Conservation (phyloP, 306 rosid genomes). For the Trifolium subterraneum region DNA sequence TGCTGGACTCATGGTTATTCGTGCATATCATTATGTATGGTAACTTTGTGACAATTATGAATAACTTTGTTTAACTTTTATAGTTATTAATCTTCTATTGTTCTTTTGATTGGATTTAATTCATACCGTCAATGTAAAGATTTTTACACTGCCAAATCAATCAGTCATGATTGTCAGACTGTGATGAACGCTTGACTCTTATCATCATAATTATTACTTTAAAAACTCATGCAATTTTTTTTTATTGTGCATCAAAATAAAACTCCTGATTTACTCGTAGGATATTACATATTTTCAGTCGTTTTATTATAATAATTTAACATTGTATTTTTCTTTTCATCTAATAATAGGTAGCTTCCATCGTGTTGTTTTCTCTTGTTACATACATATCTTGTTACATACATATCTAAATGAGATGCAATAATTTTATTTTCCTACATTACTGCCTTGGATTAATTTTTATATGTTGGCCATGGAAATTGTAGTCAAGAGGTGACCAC, state of each 20-base stretch:
- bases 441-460: not conserved
- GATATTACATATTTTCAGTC: constrained; percentile 18
- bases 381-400: constrained; percentile 39
- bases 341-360: not conserved
- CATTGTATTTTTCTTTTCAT: constrained; percentile 22
- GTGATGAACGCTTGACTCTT: not conserved
- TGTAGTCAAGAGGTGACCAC: constrained; percentile 91
- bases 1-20: constrained; percentile 99
- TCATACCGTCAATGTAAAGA: not conserved
- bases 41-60: constrained; percentile 27
- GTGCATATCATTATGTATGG: constrained; percentile 89
- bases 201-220: not conserved
- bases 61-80: constrained; percentile 25
- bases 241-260: not conserved
- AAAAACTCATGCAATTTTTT: not conserved
- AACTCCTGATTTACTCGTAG: constrained; percentile 23
- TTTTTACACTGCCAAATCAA: not conserved
- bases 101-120: constrained; percentile 16
- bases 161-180: not conserved
- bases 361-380: constrained; percentile 35
- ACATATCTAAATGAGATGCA: constrained; percentile 30
- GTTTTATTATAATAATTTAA: not conserved
- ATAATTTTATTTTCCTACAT: constrained; percentile 31
- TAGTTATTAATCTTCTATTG: not conserved
- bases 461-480: constrained; percentile 41